Evolutionary conservation across 192 early-diverging fungal genomes (phyloP), one percentile per base, ranked within the genome.

Genomic region (Rhizophagus sp.): DNA sequence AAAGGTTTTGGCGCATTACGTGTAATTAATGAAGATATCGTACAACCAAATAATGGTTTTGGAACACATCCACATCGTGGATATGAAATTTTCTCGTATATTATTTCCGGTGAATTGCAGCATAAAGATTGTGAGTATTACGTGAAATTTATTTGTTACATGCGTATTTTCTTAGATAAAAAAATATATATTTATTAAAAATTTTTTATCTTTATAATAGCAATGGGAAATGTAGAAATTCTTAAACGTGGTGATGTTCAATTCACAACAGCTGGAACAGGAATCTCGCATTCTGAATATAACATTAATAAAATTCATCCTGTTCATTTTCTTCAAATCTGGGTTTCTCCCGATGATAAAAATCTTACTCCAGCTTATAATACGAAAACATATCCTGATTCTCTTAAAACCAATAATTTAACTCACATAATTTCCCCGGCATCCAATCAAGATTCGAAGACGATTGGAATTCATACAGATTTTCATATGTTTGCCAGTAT

Each of bases 81-180:
- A 57, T 88, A 65, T 52, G 85, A 87, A 71, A 87, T 87, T 63
- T 85, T 87, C 19, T 80, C 80, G 27, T 87, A 87, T 78, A 74
- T 87, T 33, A 69, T 88, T 34, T 76, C 64, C 24, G 86, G 86
- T 25, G 81, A 78, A 62, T 75, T 87, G 36, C 62, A 82, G 68
- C 86, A 87, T 80, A 50, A 71, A 57, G 86, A 87, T 75, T 88
- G 80, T 81, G 64, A 50, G 80, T 78, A 79, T 12, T 52, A 22
- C 19, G 12, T 25, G 4, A 65, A 39, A 12, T 68, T 76, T 22
- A 8, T 52, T 4, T 76, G 2, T 47, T 4, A 47, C 25, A 27
- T 11, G 50, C 44, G 11, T 47, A 12, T 47, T 47, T 47, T 39
- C 19, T 25, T 15, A 36, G 3, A 36, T 36, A 36, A 36, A 36